Evolutionary conservation across 805 yeast genomes (phyloP), one percentile per base, ranked within the genome.

Genomic region (Wickerhamomyces rabaulensis): DNA sequence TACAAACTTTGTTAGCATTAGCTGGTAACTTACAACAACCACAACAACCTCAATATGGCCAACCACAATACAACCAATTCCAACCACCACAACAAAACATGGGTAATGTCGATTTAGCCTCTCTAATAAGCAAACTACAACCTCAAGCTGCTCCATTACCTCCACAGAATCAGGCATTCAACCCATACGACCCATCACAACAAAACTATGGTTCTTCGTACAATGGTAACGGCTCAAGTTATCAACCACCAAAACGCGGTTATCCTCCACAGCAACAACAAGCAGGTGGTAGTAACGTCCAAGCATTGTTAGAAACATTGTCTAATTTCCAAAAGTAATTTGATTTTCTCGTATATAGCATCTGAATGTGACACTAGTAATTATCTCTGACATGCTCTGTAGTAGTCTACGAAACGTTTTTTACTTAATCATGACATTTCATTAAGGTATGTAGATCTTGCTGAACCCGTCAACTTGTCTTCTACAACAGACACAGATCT

Each of bases 401-500:
- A n/a, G 17, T 25, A 27, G 21, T 19, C 21, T 38, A 39, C n/a
- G n/a, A n/a, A n/a, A n/a, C n/a, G n/a, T n/a, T n/a, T n/a, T n/a
- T n/a, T n/a, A n/a, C n/a, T n/a, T 22, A 10, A 10, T 22, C 16
- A 23, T 31, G 6, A 13, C n/a, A 27, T 27, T 27, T 27, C 17
- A 19, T 53, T 44, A 62, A 20, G 67, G 67, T 39, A 60, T 50
- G 38, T 44, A 63, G 9, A 73, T 55, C 45, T 69, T 72, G 44
- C 74, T 70, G 52, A 65, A 73, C 1, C 74, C 76, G n/a, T 81
- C 81, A 3, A 91, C 95, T 23, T 75, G 74, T 26, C 81, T 68
- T 29, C 96, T 75, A 58, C 97, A 91, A 58, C 95, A 86, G 0
- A 90, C 92, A 64, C 97, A 91, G 1, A 83, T 84, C 47, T 76